phyloP scores from a whole-genome alignment of 202 grass and related monocot genomes.

The Musa balbisiana region DNA sequence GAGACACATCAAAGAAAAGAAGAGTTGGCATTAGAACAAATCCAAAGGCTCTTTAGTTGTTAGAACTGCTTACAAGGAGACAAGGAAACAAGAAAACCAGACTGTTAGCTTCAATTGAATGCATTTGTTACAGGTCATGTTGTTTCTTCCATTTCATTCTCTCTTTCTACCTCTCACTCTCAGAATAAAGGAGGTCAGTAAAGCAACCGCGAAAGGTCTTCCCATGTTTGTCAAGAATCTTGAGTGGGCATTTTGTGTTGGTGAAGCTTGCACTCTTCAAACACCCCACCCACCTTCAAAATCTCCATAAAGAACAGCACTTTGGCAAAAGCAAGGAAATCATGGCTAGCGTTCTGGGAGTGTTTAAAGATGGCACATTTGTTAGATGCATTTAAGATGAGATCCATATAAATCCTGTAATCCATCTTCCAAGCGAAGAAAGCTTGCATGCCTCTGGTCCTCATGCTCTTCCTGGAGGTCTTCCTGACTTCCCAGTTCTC shows the following conservation, averaged over 20 bases:
- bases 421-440: neutral
- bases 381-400: no score
- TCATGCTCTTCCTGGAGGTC: slow-evolving; percentile 7
- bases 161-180: neutral
- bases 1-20: neutral
- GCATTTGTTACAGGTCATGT: neutral
- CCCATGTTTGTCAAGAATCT: neutral
- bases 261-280: no score
- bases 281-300: neutral
- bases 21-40: neutral
- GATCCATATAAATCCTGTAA: neutral
- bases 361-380: neutral
- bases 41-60: neutral
- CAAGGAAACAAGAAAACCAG: neutral
- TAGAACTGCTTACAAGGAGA: no score
- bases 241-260: neutral
- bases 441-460: neutral
- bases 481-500: neutral
- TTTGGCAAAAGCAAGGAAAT: neutral
- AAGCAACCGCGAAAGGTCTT: neutral
- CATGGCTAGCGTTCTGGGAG: neutral
- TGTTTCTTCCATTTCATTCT: neutral
- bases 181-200: neutral
- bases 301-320: neutral
- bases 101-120: neutral